Base-by-base conservation (phyloP, 495 filamentous ascomycete genomes). In the Cercophora sp. region DNA sequence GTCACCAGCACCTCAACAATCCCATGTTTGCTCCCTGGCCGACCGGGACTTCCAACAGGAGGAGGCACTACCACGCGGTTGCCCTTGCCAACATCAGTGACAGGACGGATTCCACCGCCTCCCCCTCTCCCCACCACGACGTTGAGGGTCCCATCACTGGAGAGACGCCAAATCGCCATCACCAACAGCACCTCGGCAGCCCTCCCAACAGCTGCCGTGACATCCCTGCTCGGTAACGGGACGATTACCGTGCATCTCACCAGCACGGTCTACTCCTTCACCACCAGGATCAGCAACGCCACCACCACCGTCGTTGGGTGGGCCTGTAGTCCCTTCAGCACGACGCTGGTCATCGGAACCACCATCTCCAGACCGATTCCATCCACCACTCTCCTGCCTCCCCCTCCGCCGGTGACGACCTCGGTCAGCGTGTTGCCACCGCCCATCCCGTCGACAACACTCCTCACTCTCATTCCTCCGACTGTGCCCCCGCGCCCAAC, bases 1-100 rank as follows among this genome's bases (percentile, higher is more conserved):
- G 50, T 23, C 9, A 57, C 50, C 15, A 35, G 10, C 36, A 49
- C 37, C 19, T 48, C 50, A 5, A 48, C 45, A 6, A 35, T 57
- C 9, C 18, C 43, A 8, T 57, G 55, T 16, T 20, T 25, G 4
- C 34, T 15, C 25, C 35, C 48, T 1, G 23, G 24, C 8, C 35
- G 24, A 13, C 23, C 34, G 35, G 29, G 44, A n/a, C n/a, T n/a
- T n/a, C n/a, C n/a, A n/a, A n/a, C n/a, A n/a, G n/a, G n/a, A n/a
- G n/a, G n/a, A n/a, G n/a, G n/a, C n/a, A n/a, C n/a, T n/a, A n/a
- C n/a, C n/a, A n/a, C n/a, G n/a, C n/a, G n/a, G n/a, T n/a, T n/a
- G n/a, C n/a, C n/a, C n/a, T n/a, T n/a, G n/a, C n/a, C n/a, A n/a
- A n/a, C n/a, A n/a, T n/a, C n/a, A n/a, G n/a, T n/a, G n/a, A n/a